Percentiles rank a stretch among this genome's conserved stretches.
These are phyloP conservation scores for Millerozyma miso DNA, from an alignment of 805 yeast genomes.

Conservation along the genomic window DNA sequence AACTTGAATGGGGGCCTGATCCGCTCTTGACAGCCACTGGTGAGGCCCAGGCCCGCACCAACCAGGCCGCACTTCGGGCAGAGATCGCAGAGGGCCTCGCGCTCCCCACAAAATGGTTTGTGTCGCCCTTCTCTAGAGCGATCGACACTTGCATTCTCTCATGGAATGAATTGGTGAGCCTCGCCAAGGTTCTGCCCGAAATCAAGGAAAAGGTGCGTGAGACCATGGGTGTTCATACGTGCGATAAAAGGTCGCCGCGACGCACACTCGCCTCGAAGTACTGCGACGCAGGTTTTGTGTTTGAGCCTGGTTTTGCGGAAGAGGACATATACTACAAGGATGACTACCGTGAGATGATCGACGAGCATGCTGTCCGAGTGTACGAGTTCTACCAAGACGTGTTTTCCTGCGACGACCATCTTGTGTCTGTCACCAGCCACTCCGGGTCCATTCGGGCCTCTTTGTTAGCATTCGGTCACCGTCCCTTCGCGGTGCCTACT, in stretches of 20 bases:
- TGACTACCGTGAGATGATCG: slow-evolving; percentile 37
- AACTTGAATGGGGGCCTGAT: slow-evolving; percentile 48
- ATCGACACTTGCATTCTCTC: slow-evolving; percentile 46
- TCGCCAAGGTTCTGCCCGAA: slow-evolving; percentile 25
- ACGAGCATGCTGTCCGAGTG: slow-evolving; percentile 35
- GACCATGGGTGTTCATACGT: slow-evolving; percentile 46
- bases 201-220: slow-evolving; percentile 47
- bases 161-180: slow-evolving; percentile 35
- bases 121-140: slow-evolving; percentile 51
- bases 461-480: slow-evolving; percentile 43
- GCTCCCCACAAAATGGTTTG: slow-evolving; percentile 41
- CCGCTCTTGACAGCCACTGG: slow-evolving; percentile 48
- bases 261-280: slow-evolving; percentile 38
- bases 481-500: slow-evolving; percentile 45
- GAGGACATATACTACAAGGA: slow-evolving; percentile 40
- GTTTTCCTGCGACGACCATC: slow-evolving; percentile 22
- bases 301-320: slow-evolving; percentile 44
- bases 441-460: slow-evolving; percentile 49
- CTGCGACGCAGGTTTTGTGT: slow-evolving; percentile 28
- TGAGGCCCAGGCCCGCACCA: slow-evolving; percentile 40
- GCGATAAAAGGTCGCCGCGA: slow-evolving; percentile 43
- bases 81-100: slow-evolving; percentile 26
- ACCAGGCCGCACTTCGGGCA: slow-evolving; percentile 35
- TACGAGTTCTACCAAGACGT: slow-evolving; percentile 35
- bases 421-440: slow-evolving; percentile 45